Evolutionary conservation across 495 filamentous ascomycete species (phyloP).

Genomic region (Lasiosphaeria hispida): DNA sequence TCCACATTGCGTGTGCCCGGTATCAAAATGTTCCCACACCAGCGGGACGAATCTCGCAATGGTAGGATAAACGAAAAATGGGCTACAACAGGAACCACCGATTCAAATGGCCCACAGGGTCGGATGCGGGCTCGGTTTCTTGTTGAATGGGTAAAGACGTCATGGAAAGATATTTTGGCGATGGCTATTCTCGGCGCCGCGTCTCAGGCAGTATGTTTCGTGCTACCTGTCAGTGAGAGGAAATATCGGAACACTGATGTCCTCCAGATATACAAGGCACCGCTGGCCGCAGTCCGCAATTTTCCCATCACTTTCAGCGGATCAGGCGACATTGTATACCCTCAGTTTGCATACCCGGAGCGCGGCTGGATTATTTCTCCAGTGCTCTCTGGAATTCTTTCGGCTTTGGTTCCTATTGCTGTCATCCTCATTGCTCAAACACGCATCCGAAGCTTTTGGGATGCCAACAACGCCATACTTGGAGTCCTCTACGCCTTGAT

Average conservation of each 20-base stretch:
- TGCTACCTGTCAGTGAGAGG: background rate
- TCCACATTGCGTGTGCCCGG: too few species aligned
- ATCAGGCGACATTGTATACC: conserved; percentile 55
- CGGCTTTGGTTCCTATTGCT: conserved; percentile 53
- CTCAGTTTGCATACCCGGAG: conserved; percentile 59
- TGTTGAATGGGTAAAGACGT: conserved; percentile 50
- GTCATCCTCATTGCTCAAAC: conserved; percentile 59
- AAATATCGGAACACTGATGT: conserved; percentile 10
- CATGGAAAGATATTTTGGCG: conserved; percentile 58
- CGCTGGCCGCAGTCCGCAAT: conserved; percentile 52
- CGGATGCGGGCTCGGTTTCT: conserved; percentile 7
- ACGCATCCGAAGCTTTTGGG: conserved; percentile 64
- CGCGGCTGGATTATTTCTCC: conserved; percentile 63
- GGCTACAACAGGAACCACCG: too few species aligned
- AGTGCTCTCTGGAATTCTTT: conserved; percentile 54
- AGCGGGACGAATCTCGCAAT: too few species aligned
- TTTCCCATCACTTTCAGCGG: conserved; percentile 58
- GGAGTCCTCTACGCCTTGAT: conserved; percentile 61
- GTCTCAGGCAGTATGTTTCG: conserved; percentile 52
- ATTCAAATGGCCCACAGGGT: too few species aligned
- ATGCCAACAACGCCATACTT: conserved; percentile 60
- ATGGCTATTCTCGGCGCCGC: conserved; percentile 56
- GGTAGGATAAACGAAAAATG: too few species aligned
- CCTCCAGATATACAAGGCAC: conserved; percentile 52
- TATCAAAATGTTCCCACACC: too few species aligned